Evolutionary conservation across 306 rosid genomes (phyloP).

Genomic region (Sicyos edulis): DNA sequence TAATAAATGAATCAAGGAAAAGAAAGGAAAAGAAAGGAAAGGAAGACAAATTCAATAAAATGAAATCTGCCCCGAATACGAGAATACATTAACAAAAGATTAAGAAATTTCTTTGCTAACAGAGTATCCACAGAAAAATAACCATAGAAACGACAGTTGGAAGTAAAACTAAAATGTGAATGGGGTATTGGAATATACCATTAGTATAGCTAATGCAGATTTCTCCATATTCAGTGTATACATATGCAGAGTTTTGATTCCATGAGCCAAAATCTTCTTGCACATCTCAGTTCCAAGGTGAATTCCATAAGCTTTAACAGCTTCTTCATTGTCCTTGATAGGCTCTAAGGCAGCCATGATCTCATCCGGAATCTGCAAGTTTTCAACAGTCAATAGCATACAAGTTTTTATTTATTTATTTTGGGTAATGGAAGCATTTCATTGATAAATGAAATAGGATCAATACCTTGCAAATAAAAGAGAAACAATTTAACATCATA

Average conservation of each 20-base stretch:
- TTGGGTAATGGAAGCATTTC: too few species aligned
- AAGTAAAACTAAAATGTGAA: neutral
- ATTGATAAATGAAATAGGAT: too few species aligned
- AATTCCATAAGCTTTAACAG: constrained; percentile 84
- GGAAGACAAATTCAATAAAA: constrained; percentile 18
- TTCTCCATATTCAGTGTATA: constrained; percentile 95
- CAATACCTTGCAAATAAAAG: too few species aligned
- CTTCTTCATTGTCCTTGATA: constrained; percentile 96
- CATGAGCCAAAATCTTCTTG: constrained; percentile 85
- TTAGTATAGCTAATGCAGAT: constrained; percentile 71
- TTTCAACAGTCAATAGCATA: neutral
- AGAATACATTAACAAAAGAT: neutral
- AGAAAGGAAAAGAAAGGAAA: constrained; percentile 12
- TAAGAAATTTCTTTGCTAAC: neutral
- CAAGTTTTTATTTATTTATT: too few species aligned
- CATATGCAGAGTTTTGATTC: constrained; percentile 80
- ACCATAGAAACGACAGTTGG: neutral
- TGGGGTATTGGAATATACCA: constrained; percentile 29
- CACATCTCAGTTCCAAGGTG: constrained; percentile 96
- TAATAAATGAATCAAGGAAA: neutral
- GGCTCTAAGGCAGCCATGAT: constrained; percentile 79
- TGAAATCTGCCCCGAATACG: neutral
- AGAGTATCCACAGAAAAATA: neutral
- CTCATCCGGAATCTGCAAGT: constrained; percentile 65
- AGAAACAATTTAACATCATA: too few species aligned